phyloP scores from a whole-genome alignment of 1,284 basidiomycete species.

The Malassezia sp. region DNA sequence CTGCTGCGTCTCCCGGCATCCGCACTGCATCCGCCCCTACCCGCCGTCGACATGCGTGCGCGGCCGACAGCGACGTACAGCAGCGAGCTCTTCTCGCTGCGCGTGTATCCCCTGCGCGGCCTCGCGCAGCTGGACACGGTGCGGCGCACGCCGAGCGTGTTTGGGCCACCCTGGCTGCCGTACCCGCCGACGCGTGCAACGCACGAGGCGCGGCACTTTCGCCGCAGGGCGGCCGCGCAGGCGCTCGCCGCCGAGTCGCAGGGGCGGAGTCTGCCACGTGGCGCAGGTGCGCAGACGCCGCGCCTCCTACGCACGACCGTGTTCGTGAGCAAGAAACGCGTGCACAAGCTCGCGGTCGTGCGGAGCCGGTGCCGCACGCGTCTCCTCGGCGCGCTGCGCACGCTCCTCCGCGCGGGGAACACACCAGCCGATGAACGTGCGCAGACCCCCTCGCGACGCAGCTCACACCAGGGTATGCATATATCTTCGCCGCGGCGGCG shows the following conservation, averaged over 20 bases:
- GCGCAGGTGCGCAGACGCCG: neutral
- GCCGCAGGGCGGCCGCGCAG: neutral
- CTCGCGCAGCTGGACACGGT: neutral
- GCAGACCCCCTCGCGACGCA: neutral
- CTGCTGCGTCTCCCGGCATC: conserved; percentile 4
- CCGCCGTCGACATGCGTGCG: neutral
- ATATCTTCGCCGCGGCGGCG: conserved; percentile 7
- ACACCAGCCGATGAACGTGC: neutral
- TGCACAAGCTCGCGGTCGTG: conserved; percentile 33
- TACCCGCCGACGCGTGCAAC: conserved; percentile 8
- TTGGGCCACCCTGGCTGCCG: conserved; percentile 17
- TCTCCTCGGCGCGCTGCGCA: conserved; percentile 21
- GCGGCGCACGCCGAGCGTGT: neutral
- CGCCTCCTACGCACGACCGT: conserved; percentile 17
- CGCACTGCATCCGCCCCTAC: conserved; percentile 4
- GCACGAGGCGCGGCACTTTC: conserved; percentile 8
- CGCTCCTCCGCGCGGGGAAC: neutral
- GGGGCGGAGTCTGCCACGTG: no score
- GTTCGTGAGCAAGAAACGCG: conserved; percentile 25
- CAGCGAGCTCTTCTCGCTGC: conserved; percentile 5
- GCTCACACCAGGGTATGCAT: conserved; percentile 3
- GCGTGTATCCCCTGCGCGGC: conserved; percentile 6
- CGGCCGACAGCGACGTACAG: neutral
- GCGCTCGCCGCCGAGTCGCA: no score
- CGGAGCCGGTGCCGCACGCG: conserved; percentile 23